Base-by-base conservation (phyloP, 345 rosid genomes). In the Camelina neglecta region DNA sequence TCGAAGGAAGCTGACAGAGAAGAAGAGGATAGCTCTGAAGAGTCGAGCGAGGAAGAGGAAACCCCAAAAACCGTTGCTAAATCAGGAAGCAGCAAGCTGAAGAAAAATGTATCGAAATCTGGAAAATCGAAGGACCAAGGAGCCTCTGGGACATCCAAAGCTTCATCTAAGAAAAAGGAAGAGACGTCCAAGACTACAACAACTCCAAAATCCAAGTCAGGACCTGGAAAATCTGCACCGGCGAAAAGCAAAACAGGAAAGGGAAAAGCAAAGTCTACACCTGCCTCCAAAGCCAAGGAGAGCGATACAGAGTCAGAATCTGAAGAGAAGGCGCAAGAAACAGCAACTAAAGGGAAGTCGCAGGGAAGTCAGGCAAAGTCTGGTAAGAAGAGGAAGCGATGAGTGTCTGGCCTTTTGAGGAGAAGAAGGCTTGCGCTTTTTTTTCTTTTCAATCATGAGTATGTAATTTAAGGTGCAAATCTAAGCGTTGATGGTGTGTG, bases 371-470 rank as follows among this genome's bases (percentile, higher is more conserved):
- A 82, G 58, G 38, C 54, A 0, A 88, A 85, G 77, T 80, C 88
- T 3, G 86, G 85, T 39, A 89, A 85, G 74, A 92, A 87, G 81
- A 87, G 91, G 62, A 81, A 82, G 73, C 84, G 91, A 73, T 89
- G 75, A 78, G 68, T 73, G 23, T 29, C 68, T 64, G 68, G 53
- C 49, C 39, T 13, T 29, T 8, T 8, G 8, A 10, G 33, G 29
- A 26, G 26, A 6, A 59, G 31, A 59, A 12, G 48, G 42, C 23
- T 65, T 61, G 54, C 1, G 60, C 23, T 65, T 38, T 26, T 36
- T 57, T 38, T 45, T 50, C 74, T 38, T 67, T 18, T 51, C 15
- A 59, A 53, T 53, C 21, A 53, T 71, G 49, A 42, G 55, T 45
- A 54, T 71, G 72, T 77, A 58, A 71, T 71, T 48, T 58, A 57